Evolutionary conservation across 2,329 filamentous ascomycete genomes (phyloP), one percentile per base, ranked within the genome.

Genomic region (Trichoderma koningiopsis): DNA sequence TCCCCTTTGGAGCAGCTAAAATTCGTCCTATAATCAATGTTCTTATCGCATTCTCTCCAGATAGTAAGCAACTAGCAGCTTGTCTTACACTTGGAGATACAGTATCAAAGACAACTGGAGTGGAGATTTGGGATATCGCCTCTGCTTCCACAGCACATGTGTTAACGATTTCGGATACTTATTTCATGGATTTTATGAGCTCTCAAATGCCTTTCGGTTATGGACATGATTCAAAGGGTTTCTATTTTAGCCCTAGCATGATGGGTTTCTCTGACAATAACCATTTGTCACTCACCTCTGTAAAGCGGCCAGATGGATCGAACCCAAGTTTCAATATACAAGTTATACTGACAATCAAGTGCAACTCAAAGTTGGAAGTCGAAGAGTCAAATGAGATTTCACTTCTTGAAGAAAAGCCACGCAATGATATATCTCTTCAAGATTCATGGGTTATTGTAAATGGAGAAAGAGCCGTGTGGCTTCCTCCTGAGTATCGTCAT

Each of bases 101-200:
- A 22, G 6, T 3, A 47, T 3, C 10, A 1, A 0, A n/a, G 2
- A 10, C 2, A 47, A n/a, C 5, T 3, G n/a, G 11, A 22, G 19
- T 47, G 6, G 19, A 47, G 10, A 3, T 47, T 11, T 47, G 40
- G 40, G 40, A 47, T 47, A 22, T 22, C 10, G 40, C 40, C 40
- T 47, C 40, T 22, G n/a, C 19, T 47, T 47, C 40, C 8, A 47
- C 6, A 22, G 11, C 40, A 40, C 4, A 19, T 16, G 5, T 16
- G 5, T 5, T 40, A 19, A 16, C 4, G 2, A 3, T 40, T 16
- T 10, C n/a, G 8, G 19, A 47, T 22, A 8, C 19, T 13, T 47
- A 47, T n/a, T 22, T 47, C n/a, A n/a, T n/a, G n/a, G n/a, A n/a
- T n/a, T n/a, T n/a, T n/a, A n/a, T n/a, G n/a, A n/a, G n/a, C n/a